A percentile compares a stretch with the other conserved stretches of the same genome.
Evolutionary conservation across 2,329 filamentous ascomycete genomes (phyloP).

Genomic region (Aspergillus eucalypticola): DNA sequence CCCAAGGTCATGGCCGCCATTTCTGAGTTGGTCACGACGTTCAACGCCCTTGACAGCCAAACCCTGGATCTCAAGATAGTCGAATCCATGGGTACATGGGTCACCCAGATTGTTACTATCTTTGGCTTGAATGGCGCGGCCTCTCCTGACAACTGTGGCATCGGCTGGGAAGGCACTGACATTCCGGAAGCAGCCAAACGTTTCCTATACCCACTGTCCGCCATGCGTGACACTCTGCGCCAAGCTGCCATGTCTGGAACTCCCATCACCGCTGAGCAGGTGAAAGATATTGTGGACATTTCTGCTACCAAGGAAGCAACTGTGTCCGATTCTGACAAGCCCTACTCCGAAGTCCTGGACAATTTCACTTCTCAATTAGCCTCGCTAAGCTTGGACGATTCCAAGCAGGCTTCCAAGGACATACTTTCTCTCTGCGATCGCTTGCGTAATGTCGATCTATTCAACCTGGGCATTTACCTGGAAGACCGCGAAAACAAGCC

Average conservation of each 20-base stretch:
- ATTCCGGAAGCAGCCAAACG: slow-evolving; percentile 61
- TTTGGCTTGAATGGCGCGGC: slow-evolving; percentile 66
- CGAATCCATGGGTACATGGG: slow-evolving; percentile 67
- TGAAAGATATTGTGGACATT: slow-evolving; percentile 43
- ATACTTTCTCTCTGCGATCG: slow-evolving; percentile 76
- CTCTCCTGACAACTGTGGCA: slow-evolving; percentile 39
- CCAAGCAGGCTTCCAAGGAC: slow-evolving; percentile 64
- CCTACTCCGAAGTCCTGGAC: slow-evolving; percentile 52
- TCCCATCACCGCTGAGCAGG: slow-evolving; percentile 40
- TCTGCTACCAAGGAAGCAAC: slow-evolving; percentile 23
- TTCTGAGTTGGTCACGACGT: slow-evolving; percentile 72
- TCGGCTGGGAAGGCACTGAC: slow-evolving; percentile 67
- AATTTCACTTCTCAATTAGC: slow-evolving; percentile 43
- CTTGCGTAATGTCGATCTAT: slow-evolving; percentile 78
- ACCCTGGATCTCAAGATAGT: slow-evolving; percentile 50
- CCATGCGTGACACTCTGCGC: slow-evolving; percentile 60
- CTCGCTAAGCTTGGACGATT: slow-evolving; percentile 34
- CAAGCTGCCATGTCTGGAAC: slow-evolving; percentile 55
- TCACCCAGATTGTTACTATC: slow-evolving; percentile 80
- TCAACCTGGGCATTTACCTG: slow-evolving; percentile 80
- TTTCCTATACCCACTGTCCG: slow-evolving; percentile 61
- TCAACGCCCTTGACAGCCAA: slow-evolving; percentile 60
- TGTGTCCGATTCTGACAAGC: slow-evolving; percentile 33
- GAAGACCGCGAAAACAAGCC: slow-evolving; percentile 73
- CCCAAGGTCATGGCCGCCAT: slow-evolving; percentile 76